Base-by-base conservation (phyloP, 1,139 yeast genomes). In the Suhomyces yuchorum region DNA sequence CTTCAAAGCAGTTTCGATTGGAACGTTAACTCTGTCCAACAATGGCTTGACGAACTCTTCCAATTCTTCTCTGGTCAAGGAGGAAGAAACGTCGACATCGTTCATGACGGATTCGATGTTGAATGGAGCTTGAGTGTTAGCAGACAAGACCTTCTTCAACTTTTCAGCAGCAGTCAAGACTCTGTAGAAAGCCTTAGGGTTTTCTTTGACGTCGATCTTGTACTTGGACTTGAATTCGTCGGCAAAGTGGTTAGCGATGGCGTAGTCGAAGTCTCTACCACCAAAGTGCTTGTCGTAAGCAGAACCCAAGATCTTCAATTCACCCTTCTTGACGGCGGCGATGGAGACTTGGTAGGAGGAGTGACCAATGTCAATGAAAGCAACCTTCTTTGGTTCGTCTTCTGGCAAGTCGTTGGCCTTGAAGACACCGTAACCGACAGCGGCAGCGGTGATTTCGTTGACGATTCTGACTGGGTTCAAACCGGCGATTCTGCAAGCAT, bases 341-440 rank as follows among this genome's bases (percentile, higher is more conserved):
- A 93, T 80, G 54, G 96, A 78, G 57, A 95, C 96, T 60, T 96
- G 91, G 80, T 84, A 92, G 46, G 96, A 85, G 44, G 98, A 90
- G 80, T 93, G 96, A 61, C 99, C 99, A 70, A 95, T 89, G 73
- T 93, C 99, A 52, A 93, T 84, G 63, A 93, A 88, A 37, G 96
- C 97, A 60, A 93, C 90, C 66, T 82, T 87, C 77, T 87, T 85
- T 64, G 93, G 87, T 71, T 86, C 87, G 61, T 87, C 96, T 71
- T 90, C 97, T 58, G 88, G 90, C 70, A 96, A 93, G 60, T 93
- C 88, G 65, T 89, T 95, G 50, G 88, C 84, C 82, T 93, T 92
- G 85, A 93, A 93, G 54, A 93, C 97, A 79, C 99, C 99, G 77
- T 93, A 95, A 59, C 97, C 96, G 57, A 95, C 97, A 59, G 97